Evolutionary conservation across 1,284 basidiomycete genomes (phyloP), one percentile per base, ranked within the genome.

Genomic region (Trametes hirsuta): DNA sequence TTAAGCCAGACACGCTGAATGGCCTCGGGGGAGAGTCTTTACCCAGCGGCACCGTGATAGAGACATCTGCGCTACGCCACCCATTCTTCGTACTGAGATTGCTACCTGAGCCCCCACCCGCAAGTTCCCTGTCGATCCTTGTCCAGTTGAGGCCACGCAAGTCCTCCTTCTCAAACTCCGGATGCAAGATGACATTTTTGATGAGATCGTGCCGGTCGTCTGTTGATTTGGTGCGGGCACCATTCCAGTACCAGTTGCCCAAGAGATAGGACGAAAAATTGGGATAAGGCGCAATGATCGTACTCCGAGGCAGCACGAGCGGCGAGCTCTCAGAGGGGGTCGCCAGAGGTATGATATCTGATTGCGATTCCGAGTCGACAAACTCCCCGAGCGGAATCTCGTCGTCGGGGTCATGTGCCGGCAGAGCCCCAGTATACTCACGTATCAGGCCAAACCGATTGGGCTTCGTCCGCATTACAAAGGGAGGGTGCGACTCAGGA

Each of bases 261-360:
- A 53, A n/a, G 30, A 53, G 52, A 45, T 46, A 53, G 1, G 42
- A 18, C 30, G 42, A 53, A 15, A 46, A 36, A n/a, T 53, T 53
- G 30, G 52, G 52, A 18, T 53, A 53, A 6, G 52, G 52, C 1
- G 52, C 52, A 6, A 53, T 53, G 34, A 53, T 6, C 2, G 24
- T 10, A 2, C 35, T 34, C 4, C 47, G n/a, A 18, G n/a, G 15
- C 9, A 12, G 11, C 8, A 6, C 11, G 6, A 6, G 18, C 35
- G 6, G 12, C 1, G 30, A 30, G 30, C 8, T 30, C 30, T 30
- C 30, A 8, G 30, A 30, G 30, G 30, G 4, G 3, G 30, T 30
- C 3, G 4, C 30, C 30, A 30, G 30, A 30, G 47, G 10, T 15
- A 9, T 34, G 8, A 14, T 42, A n/a, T n/a, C n/a, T n/a, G n/a